Conservation (phyloP, 2,329 filamentous ascomycete species). For the Alternaria sp. region DNA sequence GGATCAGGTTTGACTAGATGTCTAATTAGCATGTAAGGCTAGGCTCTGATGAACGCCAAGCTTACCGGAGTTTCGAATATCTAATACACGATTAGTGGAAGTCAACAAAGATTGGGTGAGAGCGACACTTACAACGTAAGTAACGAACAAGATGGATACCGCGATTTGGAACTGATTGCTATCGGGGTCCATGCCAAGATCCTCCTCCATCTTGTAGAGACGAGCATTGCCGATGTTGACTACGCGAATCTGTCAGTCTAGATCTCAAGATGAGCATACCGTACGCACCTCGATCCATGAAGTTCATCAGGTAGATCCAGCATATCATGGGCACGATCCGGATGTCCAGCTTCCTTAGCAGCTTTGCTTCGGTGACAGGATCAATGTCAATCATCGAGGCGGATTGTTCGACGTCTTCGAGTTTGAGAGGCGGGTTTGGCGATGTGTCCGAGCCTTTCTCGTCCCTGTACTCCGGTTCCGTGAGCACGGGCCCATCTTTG, state of each 20-base stretch:
- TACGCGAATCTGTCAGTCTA: not conserved
- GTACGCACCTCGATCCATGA: constrained; percentile 55
- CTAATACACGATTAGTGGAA: constrained; percentile 20
- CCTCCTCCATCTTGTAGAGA: constrained; percentile 24
- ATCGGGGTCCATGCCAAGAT: constrained; percentile 20
- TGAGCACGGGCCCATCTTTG: not conserved
- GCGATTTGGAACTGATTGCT: constrained; percentile 32
- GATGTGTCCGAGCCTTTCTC: constrained; percentile 17
- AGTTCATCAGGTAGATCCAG: constrained; percentile 58
- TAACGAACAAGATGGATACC: constrained; percentile 33
- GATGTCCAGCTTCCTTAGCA: constrained; percentile 58
- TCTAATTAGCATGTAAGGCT: not conserved
- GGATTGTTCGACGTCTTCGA: constrained; percentile 20
- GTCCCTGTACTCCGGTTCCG: constrained; percentile 14
- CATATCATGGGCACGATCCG: constrained; percentile 61
- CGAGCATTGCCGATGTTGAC: constrained; percentile 53
- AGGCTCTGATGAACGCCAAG: constrained; percentile 24
- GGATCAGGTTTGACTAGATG: not conserved
- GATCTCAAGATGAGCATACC: not conserved
- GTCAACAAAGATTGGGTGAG: not conserved
- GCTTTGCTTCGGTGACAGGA: constrained; percentile 52
- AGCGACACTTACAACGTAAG: constrained; percentile 27
- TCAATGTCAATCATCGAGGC: constrained; percentile 43
- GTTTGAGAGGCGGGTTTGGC: constrained; percentile 17
- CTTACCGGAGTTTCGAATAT: constrained; percentile 55